Conservation (phyloP, 208 protist species). For the Trypanosomatidae sp. region DNA sequence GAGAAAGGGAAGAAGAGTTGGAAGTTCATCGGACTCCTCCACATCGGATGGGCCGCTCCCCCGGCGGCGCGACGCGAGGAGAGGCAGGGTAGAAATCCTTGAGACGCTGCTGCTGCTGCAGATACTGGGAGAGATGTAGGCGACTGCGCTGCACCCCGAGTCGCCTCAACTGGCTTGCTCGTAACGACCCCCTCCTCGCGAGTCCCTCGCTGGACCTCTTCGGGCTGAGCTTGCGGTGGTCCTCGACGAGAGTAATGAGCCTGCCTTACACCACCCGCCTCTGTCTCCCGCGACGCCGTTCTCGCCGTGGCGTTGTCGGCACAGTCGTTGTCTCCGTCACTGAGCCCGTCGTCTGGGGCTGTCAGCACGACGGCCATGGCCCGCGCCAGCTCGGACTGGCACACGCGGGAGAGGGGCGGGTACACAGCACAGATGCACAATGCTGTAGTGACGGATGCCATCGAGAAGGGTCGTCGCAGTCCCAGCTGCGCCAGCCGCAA, state of each 20-base stretch:
- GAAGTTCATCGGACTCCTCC: conserved; percentile 1
- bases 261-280: neutral
- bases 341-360: conserved; percentile 15
- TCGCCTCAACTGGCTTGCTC: neutral
- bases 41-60: neutral
- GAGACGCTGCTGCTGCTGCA: neutral
- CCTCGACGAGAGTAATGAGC: neutral
- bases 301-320: neutral
- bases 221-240: neutral
- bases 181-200: neutral
- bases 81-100: neutral
- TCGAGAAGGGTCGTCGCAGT: conserved; percentile 46
- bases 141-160: neutral
- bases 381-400: conserved; percentile 38
- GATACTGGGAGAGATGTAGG: neutral
- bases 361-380: conserved; percentile 55
- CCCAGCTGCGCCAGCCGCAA: conserved; percentile 48
- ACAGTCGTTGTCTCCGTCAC: neutral
- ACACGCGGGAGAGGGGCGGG: conserved; percentile 33
- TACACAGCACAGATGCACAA: conserved; percentile 55
- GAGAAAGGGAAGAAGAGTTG: neutral
- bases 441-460: conserved; percentile 40
- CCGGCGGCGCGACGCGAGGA: neutral
- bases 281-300: neutral
- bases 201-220: neutral